Percentiles rank a stretch among this genome's conserved stretches.
Evolutionary conservation across 2,329 filamentous ascomycete genomes (phyloP).

Genomic region (Podosphaera xanthii): DNA sequence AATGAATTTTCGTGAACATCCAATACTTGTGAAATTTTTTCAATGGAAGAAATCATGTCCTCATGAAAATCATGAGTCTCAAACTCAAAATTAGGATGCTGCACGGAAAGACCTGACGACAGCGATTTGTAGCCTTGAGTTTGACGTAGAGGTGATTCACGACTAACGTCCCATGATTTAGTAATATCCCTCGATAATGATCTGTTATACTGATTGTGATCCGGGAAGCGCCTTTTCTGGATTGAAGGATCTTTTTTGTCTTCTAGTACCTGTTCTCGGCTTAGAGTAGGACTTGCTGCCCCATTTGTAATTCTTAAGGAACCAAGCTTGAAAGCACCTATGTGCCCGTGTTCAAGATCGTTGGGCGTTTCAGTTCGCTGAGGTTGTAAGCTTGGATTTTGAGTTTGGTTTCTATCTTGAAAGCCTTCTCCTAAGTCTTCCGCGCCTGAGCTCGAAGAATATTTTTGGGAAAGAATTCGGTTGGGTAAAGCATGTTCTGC

Average conservation of each 20-base stretch:
- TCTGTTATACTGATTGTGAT: background rate
- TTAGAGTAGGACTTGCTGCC: slow-evolving; percentile 26
- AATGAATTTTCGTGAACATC: background rate
- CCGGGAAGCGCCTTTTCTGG: background rate
- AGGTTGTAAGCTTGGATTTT: background rate
- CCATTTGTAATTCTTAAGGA: slow-evolving; percentile 40
- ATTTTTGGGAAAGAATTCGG: slow-evolving; percentile 1
- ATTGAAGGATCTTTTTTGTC: background rate
- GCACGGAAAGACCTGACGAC: background rate
- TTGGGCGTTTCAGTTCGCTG: slow-evolving; percentile 23
- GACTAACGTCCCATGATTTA: slow-evolving; percentile 8
- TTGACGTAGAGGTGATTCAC: slow-evolving; percentile 10
- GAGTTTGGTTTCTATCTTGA: slow-evolving; percentile 1
- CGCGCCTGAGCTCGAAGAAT: slow-evolving; percentile 2
- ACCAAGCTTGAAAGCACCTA: slow-evolving; percentile 38
- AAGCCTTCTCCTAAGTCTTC: slow-evolving; percentile 1
- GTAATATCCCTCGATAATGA: slow-evolving; percentile 2
- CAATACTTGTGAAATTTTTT: background rate
- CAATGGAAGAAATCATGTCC: background rate
- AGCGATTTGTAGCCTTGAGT: slow-evolving; percentile 3
- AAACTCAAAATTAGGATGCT: background rate
- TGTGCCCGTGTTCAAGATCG: slow-evolving; percentile 33
- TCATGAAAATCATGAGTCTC: background rate
- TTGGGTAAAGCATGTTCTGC: slow-evolving; percentile 3
- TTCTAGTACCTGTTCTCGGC: slow-evolving; percentile 11